phyloP scores from a whole-genome alignment of 1,284 basidiomycete species.

The Wolfiporia cocos region DNA sequence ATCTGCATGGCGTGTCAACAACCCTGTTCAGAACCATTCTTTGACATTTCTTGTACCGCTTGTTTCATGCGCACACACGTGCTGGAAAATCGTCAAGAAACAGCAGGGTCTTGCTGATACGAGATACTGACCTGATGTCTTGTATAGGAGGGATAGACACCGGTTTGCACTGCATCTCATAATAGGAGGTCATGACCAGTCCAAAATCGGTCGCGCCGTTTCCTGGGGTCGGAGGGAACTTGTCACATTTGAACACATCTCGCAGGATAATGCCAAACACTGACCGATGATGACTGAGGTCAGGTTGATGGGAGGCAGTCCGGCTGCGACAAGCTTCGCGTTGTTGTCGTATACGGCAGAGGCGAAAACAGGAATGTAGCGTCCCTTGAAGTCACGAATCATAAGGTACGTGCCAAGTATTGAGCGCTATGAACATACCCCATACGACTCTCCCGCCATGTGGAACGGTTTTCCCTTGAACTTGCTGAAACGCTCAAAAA shows the following conservation, averaged over 20 bases:
- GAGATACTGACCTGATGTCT: slow-evolving; percentile 17
- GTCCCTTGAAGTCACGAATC: slow-evolving; percentile 42
- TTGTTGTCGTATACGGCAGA: slow-evolving; percentile 79
- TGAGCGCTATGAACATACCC: slow-evolving; percentile 26
- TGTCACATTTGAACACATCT: background rate
- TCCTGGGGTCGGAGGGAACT: slow-evolving; percentile 29
- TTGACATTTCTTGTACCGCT: slow-evolving; percentile 24
- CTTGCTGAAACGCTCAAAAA: slow-evolving; percentile 67
- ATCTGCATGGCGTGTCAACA: slow-evolving; percentile 12
- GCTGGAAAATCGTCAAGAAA: slow-evolving; percentile 9
- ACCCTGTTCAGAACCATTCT: background rate
- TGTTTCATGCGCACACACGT: slow-evolving; percentile 29
- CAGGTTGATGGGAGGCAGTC: slow-evolving; percentile 71
- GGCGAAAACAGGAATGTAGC: slow-evolving; percentile 83
- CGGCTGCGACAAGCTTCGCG: slow-evolving; percentile 43
- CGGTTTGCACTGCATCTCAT: slow-evolving; percentile 27
- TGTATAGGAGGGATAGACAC: slow-evolving; percentile 20
- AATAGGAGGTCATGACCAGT: slow-evolving; percentile 24
- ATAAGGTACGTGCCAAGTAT: background rate
- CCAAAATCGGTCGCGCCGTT: slow-evolving; percentile 31
- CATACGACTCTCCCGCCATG: slow-evolving; percentile 71
- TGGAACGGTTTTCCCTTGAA: slow-evolving; percentile 66
- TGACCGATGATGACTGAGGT: slow-evolving; percentile 76
- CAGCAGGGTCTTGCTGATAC: background rate
- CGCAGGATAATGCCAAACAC: slow-evolving; percentile 8